Percentiles rank a stretch among this genome's conserved stretches.
Evolutionary conservation across 495 filamentous ascomycete genomes (phyloP).

Genomic region (Lasiosphaeria hispida): DNA sequence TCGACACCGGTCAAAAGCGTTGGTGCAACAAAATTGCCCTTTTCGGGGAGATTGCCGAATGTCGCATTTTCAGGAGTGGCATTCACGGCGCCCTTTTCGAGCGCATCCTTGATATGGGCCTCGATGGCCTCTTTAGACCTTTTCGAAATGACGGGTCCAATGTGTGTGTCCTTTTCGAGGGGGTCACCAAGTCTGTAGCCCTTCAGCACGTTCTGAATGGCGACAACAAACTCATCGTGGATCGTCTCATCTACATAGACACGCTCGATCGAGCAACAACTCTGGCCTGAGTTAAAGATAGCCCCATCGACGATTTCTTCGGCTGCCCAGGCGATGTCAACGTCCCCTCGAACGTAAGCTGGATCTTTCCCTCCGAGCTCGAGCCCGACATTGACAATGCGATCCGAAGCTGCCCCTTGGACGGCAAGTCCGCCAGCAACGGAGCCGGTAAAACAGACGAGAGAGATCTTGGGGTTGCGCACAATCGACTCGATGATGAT

Average conservation of each 20-base stretch:
- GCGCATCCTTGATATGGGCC: conserved; percentile 77
- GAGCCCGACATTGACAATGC: conserved; percentile 78
- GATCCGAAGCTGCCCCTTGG: conserved; percentile 76
- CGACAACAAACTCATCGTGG: conserved; percentile 75
- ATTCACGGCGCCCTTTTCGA: conserved; percentile 78
- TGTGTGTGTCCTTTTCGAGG: conserved; percentile 68
- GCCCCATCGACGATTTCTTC: conserved; percentile 92
- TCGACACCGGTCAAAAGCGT: conserved; percentile 78
- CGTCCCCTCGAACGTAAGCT: conserved; percentile 81
- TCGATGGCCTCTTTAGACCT: conserved; percentile 71
- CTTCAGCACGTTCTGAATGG: conserved; percentile 75
- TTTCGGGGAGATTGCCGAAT: conserved; percentile 63
- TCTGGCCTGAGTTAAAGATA: conserved; percentile 95
- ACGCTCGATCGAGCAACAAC: conserved; percentile 89
- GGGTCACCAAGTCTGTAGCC: conserved; percentile 90
- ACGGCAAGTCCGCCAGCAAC: conserved; percentile 80
- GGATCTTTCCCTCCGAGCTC: conserved; percentile 94
- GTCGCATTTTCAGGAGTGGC: conserved; percentile 77
- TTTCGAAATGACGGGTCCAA: conserved; percentile 86
- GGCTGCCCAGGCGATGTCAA: conserved; percentile 84
- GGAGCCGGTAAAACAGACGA: conserved; percentile 92
- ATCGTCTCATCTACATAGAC: conserved; percentile 87
- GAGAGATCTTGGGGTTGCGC: conserved; percentile 65
- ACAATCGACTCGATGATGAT: conserved; percentile 68
- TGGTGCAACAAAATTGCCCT: conserved; percentile 83